These are phyloP conservation scores for Globisporangium echinulatum DNA, from an alignment of 352 stramenopile species.

Conservation along the genomic window DNA sequence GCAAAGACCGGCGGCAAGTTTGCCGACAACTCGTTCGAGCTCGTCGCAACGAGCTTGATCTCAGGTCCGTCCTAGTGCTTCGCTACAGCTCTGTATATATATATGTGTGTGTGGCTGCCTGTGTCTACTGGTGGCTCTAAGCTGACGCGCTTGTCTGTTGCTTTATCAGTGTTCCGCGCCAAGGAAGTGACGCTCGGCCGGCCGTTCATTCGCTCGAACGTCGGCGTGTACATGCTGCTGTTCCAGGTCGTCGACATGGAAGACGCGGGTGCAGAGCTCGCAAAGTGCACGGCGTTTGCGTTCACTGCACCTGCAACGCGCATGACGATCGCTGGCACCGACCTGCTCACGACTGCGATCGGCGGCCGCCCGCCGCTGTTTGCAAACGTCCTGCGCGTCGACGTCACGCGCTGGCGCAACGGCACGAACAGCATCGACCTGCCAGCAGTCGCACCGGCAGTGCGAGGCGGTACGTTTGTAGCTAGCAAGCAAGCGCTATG, in stretches of 20 bases:
- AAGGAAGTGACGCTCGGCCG: slow-evolving; percentile 49
- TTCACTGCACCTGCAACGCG: slow-evolving; percentile 25
- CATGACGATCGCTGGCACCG: slow-evolving; percentile 27
- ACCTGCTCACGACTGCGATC: slow-evolving; percentile 29
- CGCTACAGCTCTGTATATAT: too few species aligned
- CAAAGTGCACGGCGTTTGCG: slow-evolving; percentile 21
- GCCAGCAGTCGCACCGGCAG: slow-evolving; percentile 29
- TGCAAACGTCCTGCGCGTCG: slow-evolving; percentile 53
- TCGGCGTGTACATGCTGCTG: slow-evolving; percentile 42
- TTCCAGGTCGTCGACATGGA: slow-evolving; percentile 68
- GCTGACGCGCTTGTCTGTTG: neutral
- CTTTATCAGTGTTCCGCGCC: slow-evolving; percentile 34
- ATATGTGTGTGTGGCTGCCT: neutral
- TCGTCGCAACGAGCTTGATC: slow-evolving; percentile 54
- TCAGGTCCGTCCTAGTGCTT: slow-evolving; percentile 20
- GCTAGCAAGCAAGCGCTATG: neutral
- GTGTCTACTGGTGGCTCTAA: neutral
- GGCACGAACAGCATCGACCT: slow-evolving; percentile 51
- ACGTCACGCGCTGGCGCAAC: slow-evolving; percentile 33
- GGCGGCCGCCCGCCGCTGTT: slow-evolving; percentile 43
- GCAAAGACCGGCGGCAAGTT: slow-evolving; percentile 34
- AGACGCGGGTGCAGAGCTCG: slow-evolving; percentile 34
- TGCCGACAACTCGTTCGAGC: slow-evolving; percentile 49
- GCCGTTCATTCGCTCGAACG: slow-evolving; percentile 29
- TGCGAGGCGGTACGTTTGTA: slow-evolving; percentile 38